Evolutionary conservation across 805 yeast species (phyloP).

Genomic region (Candida tibetensis): DNA sequence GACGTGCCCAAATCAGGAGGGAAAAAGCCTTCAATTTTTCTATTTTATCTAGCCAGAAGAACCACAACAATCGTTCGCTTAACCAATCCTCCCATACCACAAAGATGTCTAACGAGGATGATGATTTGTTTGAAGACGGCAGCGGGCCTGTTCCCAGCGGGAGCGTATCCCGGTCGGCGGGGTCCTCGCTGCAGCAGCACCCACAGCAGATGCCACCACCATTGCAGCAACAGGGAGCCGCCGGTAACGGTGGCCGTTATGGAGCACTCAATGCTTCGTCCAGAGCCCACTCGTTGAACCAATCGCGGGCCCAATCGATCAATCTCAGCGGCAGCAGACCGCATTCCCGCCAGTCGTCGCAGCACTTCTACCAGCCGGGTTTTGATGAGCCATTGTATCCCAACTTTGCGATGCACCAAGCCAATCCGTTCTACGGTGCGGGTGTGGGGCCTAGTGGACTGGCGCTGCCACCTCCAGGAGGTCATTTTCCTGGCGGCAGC

Average conservation of each 20-base stretch:
- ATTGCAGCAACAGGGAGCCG: too few relatives aligned
- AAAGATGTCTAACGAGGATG: conserved; percentile 6
- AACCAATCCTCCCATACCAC: not conserved
- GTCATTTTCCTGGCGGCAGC: not conserved
- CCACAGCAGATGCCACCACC: not conserved
- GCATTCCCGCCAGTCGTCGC: conserved; percentile 9
- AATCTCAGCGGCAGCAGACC: conserved; percentile 1
- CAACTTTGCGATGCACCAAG: not conserved
- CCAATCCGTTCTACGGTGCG: conserved; percentile 8
- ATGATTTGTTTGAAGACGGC: conserved; percentile 12
- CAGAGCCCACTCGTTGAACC: conserved; percentile 1
- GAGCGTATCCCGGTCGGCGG: not conserved
- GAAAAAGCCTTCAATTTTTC: not conserved
- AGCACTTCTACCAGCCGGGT: conserved; percentile 6
- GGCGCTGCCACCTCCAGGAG: conserved; percentile 5
- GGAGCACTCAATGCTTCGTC: too few relatives aligned
- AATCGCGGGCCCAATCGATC: conserved; percentile 4
- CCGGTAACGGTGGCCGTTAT: too few relatives aligned
- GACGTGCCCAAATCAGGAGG: not conserved
- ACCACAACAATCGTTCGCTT: not conserved
- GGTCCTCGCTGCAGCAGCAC: not conserved
- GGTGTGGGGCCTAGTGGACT: not conserved
- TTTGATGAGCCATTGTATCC: conserved; percentile 4
- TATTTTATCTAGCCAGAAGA: not conserved
- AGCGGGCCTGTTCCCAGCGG: not conserved